phyloP scores from a whole-genome alignment of 2,329 filamentous ascomycete genomes.

The Fusarium luffae region DNA sequence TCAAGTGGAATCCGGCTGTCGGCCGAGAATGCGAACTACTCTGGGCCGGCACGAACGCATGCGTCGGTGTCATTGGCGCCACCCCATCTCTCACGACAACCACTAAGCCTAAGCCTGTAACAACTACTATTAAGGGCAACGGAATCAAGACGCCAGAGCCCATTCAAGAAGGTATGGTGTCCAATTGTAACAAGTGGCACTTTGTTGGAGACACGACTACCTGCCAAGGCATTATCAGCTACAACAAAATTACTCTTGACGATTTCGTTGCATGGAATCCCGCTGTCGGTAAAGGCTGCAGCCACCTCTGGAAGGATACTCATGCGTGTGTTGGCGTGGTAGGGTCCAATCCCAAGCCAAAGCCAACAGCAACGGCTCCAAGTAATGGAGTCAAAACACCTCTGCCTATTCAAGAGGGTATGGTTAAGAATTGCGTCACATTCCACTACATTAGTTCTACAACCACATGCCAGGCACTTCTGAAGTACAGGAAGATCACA shows the following conservation, averaged over 20 bases:
- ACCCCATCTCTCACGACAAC: not conserved
- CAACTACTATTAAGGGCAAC: not conserved
- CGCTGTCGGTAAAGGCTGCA: not conserved
- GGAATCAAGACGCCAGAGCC: not conserved
- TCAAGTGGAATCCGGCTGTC: constrained; percentile 8
- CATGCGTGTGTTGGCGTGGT: not conserved
- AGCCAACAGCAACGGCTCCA: not conserved
- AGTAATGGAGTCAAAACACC: not conserved
- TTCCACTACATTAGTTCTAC: not conserved
- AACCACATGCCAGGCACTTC: not conserved
- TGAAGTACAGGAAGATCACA: constrained; percentile 2
- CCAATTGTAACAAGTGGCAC: constrained; percentile 17
- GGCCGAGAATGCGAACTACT: not conserved
- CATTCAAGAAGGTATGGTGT: constrained; percentile 4
- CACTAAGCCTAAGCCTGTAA: not conserved
- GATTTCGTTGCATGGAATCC: constrained; percentile 7
- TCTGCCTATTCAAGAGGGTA: not conserved
- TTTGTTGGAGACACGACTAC: not conserved
- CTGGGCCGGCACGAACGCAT: not conserved
- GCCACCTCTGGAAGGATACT: not conserved
- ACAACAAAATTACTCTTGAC: constrained; percentile 3
- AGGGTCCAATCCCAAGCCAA: not conserved
- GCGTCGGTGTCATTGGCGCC: not conserved
- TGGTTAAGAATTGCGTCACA: not conserved
- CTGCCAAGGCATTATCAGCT: constrained; percentile 1